Base-by-base conservation (phyloP, 176 grass and related monocot species). In the Eragrostis curvula region DNA sequence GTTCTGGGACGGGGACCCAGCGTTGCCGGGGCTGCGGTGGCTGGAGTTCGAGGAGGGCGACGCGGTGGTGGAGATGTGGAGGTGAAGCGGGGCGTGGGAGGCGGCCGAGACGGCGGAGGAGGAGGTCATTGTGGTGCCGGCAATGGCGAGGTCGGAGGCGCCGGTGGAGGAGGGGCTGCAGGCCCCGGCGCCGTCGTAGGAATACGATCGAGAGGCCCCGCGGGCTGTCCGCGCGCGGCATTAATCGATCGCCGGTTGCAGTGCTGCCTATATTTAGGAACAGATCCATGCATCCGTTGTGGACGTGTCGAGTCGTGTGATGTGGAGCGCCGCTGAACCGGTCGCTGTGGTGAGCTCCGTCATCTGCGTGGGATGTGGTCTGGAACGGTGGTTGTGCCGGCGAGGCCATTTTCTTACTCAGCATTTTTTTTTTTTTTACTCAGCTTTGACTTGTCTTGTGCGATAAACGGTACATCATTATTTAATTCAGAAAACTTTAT, bases 161-260 rank as follows among this genome's bases (percentile, higher is more conserved):
- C 84, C 75, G 81, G 18, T 50, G 68, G 75, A 11, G 81, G 85
- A 45, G 43, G 43, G 57, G 57, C n/a, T 60, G 86, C 0, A 68
- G 80, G 86, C 75, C 51, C 68, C 17, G 68, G 87, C 81, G 87
- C 52, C 61, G 75, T 84, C 87, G 87, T 88, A 88, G 87, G 87
- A 88, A 84, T 84, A 88, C 81, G 87, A n/a, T n/a, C n/a, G n/a
- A 79, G 87, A 79, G 61, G 87, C 61, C 68, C 6, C 27, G 45
- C 74, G 75, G 65, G 59, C 75, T 84, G 81, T 1, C 75, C 77
- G 65, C 55, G 60, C 75, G 65, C 55, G 60, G 68, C 75, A 79
- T 88, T 73, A 73, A 74, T 74, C 39, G 27, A 9, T 21, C 6
- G 15, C 30, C 70, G 32, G 3, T 36, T 36, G 32, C 32, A 36